Evolutionary conservation across 2,329 filamentous ascomycete genomes (phyloP).

Genomic region (Colletotrichum limetticola): DNA sequence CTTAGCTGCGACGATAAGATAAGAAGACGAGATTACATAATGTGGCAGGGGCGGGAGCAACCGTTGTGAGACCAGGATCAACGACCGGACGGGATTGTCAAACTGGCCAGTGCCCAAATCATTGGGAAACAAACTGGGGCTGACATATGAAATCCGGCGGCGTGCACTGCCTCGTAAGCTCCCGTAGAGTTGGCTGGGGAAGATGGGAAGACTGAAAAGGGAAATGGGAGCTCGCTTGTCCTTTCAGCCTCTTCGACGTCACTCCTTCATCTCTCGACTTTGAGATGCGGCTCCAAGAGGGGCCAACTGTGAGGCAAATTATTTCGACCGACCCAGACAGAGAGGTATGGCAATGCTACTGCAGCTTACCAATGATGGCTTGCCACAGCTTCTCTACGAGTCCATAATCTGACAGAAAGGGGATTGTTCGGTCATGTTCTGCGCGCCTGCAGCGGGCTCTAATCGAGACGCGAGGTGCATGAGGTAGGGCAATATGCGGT

Average conservation of each 20-base stretch:
- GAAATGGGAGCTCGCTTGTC: not conserved
- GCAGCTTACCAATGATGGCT: conserved; percentile 21
- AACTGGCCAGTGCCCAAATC: not conserved
- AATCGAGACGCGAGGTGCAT: conserved; percentile 6
- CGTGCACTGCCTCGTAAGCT: conserved; percentile 21
- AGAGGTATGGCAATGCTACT: not conserved
- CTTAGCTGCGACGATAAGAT: conserved; percentile 23
- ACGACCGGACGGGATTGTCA: not conserved
- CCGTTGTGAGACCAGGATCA: conserved; percentile 19
- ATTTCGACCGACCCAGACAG: not conserved
- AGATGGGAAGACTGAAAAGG: not conserved
- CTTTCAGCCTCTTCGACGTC: conserved; percentile 24
- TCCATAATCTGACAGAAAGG: conserved; percentile 19
- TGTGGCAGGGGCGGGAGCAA: conserved; percentile 18
- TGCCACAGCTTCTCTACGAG: conserved; percentile 21
- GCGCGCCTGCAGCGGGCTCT: conserved; percentile 7
- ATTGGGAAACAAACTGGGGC: not conserved
- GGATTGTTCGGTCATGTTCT: not conserved
- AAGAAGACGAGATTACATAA: conserved; percentile 20
- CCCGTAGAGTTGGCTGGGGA: conserved; percentile 11
- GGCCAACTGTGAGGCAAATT: not conserved
- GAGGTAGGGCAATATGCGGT: conserved; percentile 18
- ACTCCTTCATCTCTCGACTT: not conserved
- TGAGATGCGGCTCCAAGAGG: not conserved
- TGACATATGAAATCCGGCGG: not conserved